Conservation (phyloP, 495 filamentous ascomycete species). For the Pyrenula aspistea region DNA sequence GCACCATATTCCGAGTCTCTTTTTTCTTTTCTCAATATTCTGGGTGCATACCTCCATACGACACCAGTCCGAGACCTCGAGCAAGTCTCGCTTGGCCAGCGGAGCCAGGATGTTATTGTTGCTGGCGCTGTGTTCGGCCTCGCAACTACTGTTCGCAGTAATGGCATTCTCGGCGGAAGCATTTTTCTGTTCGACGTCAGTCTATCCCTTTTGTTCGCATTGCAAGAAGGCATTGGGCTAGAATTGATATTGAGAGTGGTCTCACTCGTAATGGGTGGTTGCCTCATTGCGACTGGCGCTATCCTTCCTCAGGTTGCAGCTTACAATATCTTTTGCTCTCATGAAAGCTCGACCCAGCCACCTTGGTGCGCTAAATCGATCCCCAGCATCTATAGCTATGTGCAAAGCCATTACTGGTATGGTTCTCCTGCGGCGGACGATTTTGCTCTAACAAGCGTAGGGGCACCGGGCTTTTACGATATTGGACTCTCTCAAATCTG, state of each 20-base stretch:
- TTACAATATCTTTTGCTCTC: constrained; percentile 57
- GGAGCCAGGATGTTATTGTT: constrained; percentile 32
- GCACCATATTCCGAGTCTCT: constrained; percentile 76
- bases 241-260: constrained; percentile 30
- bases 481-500: constrained; percentile 80
- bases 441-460: constrained; percentile 30
- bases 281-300: constrained; percentile 52
- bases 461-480: constrained; percentile 76
- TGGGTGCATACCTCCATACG: constrained; percentile 59
- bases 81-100: constrained; percentile 2
- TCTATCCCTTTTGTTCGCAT: constrained; percentile 16
- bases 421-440: constrained; percentile 6
- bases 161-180: constrained; percentile 75
- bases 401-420: constrained; percentile 85
- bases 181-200: constrained; percentile 50
- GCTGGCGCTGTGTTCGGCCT: constrained; percentile 59
- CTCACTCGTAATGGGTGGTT: constrained; percentile 50
- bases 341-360: constrained; percentile 8
- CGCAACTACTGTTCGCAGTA: constrained; percentile 69
- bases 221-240: constrained; percentile 16
- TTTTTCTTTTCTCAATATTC: constrained; percentile 68
- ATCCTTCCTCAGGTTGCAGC: constrained; percentile 63
- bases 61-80: constrained; percentile 31
- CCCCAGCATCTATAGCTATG: constrained; percentile 85
- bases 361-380: constrained; percentile 62